Evolutionary conservation across 179 eudicot species (phyloP), one percentile per base, ranked within the genome.

Genomic region (Sideroxylon spinosum): DNA sequence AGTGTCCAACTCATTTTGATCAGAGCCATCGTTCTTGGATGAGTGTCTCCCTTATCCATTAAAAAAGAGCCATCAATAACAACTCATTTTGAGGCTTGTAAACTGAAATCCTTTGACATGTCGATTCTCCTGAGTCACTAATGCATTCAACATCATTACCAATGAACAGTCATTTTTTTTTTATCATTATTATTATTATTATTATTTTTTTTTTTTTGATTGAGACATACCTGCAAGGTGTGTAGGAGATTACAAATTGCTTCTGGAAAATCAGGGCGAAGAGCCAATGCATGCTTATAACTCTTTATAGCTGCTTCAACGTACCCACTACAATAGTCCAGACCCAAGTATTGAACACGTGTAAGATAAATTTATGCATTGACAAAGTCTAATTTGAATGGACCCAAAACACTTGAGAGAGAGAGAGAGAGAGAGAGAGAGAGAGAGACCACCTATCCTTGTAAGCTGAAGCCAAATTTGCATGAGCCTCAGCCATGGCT

Each of bases 201-300:
- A n/a, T n/a, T n/a, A n/a, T n/a, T 37, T 37, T 37, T 37, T 6
- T 3, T 37, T 37, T 1, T 37, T 37, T 37, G 44, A 37, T 37
- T 37, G 44, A 37, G 37, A 60, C 26, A 68, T 80, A 93, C 99
- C 99, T 93, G 98, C 80, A 95, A 87, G 44, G 99, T 88, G 82
- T 95, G 98, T 57, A 95, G 93, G 78, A 95, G 98, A 86, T 95
- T 95, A 83, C 99, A 93, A 61, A 98, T 93, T 59, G 99, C 98
- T 88, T 93, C 98, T 8, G 98, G 98, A 78, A 95, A 95, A 87
- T 95, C 98, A 78, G 98, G 91, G 68, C 99, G 91, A 76, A 91
- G 74, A 75, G 73, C 50, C 86, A 95, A 86, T 37, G 99, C 98
- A 68, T 95, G 98, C 85, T 84, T 91, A 78, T 93, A 95, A 82